Evolutionary conservation across 805 yeast genomes (phyloP).

Genomic region (Sungouiozyma intestinalis): DNA sequence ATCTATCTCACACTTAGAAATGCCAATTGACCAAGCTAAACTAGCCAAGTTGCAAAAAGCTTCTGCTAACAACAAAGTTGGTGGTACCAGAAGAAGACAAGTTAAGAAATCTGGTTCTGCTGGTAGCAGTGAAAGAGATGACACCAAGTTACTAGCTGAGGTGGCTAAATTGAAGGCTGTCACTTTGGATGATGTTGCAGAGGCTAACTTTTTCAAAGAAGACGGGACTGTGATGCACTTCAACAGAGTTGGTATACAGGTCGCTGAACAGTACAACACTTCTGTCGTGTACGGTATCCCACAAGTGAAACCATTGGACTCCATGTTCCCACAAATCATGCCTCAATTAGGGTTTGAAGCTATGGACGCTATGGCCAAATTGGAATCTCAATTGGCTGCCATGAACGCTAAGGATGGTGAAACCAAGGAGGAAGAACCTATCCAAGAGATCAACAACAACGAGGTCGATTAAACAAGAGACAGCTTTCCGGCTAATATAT

Average conservation of each 20-base stretch:
- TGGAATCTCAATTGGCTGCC: conserved; percentile 87
- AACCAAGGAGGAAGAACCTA: conserved; percentile 37
- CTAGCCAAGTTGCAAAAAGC: conserved; percentile 80
- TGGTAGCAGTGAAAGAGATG: conserved; percentile 48
- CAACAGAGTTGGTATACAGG: conserved; percentile 89
- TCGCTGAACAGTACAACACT: conserved; percentile 82
- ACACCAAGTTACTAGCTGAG: conserved; percentile 81
- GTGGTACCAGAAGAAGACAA: conserved; percentile 84
- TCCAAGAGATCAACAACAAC: conserved; percentile 47
- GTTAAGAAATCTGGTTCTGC: conserved; percentile 45
- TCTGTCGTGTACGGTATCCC: conserved; percentile 92
- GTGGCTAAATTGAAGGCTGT: conserved; percentile 83
- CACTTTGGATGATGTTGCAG: conserved; percentile 82
- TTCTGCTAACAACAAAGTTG: conserved; percentile 70
- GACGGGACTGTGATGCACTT: conserved; percentile 95
- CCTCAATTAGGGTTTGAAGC: conserved; percentile 96
- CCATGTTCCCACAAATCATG: conserved; percentile 86
- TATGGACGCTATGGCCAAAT: conserved; percentile 74
- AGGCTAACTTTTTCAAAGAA: conserved; percentile 95
- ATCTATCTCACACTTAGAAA: conserved; percentile 26
- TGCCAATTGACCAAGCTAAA: conserved; percentile 92
- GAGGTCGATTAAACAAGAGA: conserved; percentile 7
- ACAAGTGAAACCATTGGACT: conserved; percentile 84
- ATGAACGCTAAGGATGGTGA: conserved; percentile 43
- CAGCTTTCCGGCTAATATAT: not conserved